Base-by-base conservation (phyloP, 140 eudicot genomes). In the Anethum foeniculum region DNA sequence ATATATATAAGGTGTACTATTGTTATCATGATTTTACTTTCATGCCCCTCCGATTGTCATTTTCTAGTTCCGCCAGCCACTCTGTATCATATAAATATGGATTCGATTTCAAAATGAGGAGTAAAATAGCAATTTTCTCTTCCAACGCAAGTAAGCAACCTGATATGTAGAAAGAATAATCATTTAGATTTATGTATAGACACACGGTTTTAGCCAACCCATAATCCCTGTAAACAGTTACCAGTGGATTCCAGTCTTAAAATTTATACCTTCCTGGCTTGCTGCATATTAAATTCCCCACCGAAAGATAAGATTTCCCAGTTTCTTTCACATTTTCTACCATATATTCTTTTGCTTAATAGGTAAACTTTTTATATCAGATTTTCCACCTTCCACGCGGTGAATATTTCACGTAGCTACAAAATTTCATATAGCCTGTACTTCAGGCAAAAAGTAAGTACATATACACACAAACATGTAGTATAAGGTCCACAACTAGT, bases 191-290 rank as follows among this genome's bases (percentile, higher is more conserved):
- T 56, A 56, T 56, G 7, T 56, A 21, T 28, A 54, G 21, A 56
- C 25, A 56, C 65, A 56, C 65, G 65, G 65, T 56, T 56, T 58
- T 58, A 58, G 67, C 67, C 67, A 58, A 58, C 67, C 28, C 67
- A 58, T 58, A 58, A 21, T 23, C 28, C 13, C 67, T 23, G 67
- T 58, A 58, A 58, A 23, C 67, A 58, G 25, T 19, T 10, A 56
- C 25, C 27, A 1, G 64, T 6, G 11, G 27, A 54, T 0, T 54
- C 62, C 62, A 54, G 25, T 18, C 62, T 19, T 56, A 23, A 54
- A 18, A 52, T 18, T 52, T 56, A 56, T 58, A n/a, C 30, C 13
- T 58, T 21, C 28, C 28, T 58, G 67, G 67, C 30, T 23, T 58
- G 48, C 48, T 44, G 28, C 7, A 58, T 58, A 23, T 58, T 58